Conservation (phyloP, 177 flowering plant species). For the Vitis hybrid region DNA sequence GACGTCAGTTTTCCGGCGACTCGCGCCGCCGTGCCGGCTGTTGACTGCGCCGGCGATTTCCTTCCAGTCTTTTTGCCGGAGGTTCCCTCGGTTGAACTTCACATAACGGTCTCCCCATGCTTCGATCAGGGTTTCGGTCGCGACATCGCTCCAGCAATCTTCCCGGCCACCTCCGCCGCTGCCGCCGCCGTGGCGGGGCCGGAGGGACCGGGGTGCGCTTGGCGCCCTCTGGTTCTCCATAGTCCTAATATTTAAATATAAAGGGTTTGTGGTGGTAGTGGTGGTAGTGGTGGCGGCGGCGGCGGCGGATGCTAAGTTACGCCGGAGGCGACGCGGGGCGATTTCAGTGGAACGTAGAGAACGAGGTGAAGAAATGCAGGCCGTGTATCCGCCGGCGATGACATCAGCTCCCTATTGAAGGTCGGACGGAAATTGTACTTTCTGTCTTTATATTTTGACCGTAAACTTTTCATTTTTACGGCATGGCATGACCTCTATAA, state of each 20-base stretch:
- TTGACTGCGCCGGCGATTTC: slow-evolving; percentile 60
- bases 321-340: slow-evolving; percentile 11
- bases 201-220: slow-evolving; percentile 8
- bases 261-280: background rate
- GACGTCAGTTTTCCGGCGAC: slow-evolving; percentile 32
- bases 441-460: too few relatives aligned
- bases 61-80: slow-evolving; percentile 63
- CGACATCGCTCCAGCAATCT: slow-evolving; percentile 51
- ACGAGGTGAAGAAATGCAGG: slow-evolving; percentile 5
- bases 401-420: slow-evolving; percentile 20
- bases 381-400: slow-evolving; percentile 35
- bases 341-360: background rate
- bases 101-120: slow-evolving; percentile 70
- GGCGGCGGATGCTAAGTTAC: slow-evolving; percentile 18
- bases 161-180: slow-evolving; percentile 38
- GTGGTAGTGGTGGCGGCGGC: background rate
- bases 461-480: background rate
- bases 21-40: slow-evolving; percentile 28
- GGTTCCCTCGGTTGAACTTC: slow-evolving; percentile 48
- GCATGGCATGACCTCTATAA: too few relatives aligned
- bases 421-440: slow-evolving; percentile 9
- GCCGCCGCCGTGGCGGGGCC: slow-evolving; percentile 21
- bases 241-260: background rate
- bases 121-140: slow-evolving; percentile 48
- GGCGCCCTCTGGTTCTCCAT: slow-evolving; percentile 22